Evolutionary conservation across 306 rosid species (phyloP), one percentile per base, ranked within the genome.

Genomic region (Rosa persica): DNA sequence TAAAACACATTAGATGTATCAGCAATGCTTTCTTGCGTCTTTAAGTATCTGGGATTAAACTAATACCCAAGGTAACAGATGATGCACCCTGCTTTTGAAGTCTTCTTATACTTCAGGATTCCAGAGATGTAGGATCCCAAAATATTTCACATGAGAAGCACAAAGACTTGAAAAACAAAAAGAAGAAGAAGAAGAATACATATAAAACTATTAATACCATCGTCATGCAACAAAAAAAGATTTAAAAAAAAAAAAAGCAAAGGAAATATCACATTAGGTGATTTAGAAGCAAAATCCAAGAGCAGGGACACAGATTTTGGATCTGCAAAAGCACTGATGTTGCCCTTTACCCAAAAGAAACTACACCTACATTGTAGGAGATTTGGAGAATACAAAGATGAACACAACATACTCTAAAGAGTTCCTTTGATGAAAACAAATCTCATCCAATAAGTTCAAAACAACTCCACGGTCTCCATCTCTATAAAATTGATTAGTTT

Each of bases 241-340:
- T 30, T 30, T 1, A 30, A 30, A 30, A 30, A 30, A 30, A 2
- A 30, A 30, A 17, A 25, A 80, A 51, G 72, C 74, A 72, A 83
- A 23, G 16, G 48, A 46, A 67, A 82, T n/a, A 12, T 16, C 39
- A 27, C 12, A 27, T 27, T 74, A 86, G 84, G 78, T 36, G 72
- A 60, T 80, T 22, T 83, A 73, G 70, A 88, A 89, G 97, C 97
- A 89, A 30, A 62, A 89, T 70, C 87, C 70, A 64, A 80, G 74
- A 44, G 47, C 71, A 66, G 71, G 48, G 47, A 73, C 15, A n/a
- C 73, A 9, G 60, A 52, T 61, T 75, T 79, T 76, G 55, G 78
- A 81, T 76, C 81, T 70, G 85, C 83, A 52, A 69, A 86, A 80
- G 78, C 73, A 54, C 75, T 70, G 87, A 19, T 15, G 68, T 62